Evolutionary conservation across 2,329 filamentous ascomycete genomes (phyloP).

Genomic region (Sclerotinia spermophila): DNA sequence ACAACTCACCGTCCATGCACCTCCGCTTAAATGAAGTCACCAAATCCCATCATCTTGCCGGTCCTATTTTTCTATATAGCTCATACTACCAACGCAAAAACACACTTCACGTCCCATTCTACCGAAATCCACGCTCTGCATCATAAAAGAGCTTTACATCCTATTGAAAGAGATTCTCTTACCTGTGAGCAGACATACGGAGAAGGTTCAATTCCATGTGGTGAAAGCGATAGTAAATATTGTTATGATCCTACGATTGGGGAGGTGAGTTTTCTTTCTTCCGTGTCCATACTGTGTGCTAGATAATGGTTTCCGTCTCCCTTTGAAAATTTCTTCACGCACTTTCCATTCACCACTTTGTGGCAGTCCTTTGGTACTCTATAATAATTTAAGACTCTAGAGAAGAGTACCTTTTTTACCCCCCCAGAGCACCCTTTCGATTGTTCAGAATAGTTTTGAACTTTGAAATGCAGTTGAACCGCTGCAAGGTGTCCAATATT

Average conservation of each 20-base stretch:
- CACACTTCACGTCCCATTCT: neutral
- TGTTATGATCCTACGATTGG: constrained; percentile 29
- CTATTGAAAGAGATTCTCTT: constrained; percentile 19
- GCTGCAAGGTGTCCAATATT: no score
- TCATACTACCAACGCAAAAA: neutral
- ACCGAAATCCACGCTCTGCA: neutral
- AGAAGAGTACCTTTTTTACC: neutral
- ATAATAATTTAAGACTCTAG: neutral
- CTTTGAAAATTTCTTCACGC: neutral
- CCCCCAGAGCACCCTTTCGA: neutral
- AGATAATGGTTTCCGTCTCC: neutral
- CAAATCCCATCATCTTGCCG: neutral
- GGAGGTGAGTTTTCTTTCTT: constrained; percentile 20
- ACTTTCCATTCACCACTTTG: neutral
- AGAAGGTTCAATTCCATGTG: constrained; percentile 22
- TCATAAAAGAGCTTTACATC: neutral
- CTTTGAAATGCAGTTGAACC: neutral
- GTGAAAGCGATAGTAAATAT: constrained; percentile 18
- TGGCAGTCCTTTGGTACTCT: neutral
- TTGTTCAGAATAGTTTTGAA: neutral
- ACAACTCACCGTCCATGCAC: neutral
- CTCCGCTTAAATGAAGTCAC: neutral
- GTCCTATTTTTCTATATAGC: neutral
- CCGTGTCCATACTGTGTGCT: neutral
- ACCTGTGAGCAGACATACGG: constrained; percentile 26